Conservation (phyloP, 1,139 yeast species). For the Yamadazyma friedrichii region DNA sequence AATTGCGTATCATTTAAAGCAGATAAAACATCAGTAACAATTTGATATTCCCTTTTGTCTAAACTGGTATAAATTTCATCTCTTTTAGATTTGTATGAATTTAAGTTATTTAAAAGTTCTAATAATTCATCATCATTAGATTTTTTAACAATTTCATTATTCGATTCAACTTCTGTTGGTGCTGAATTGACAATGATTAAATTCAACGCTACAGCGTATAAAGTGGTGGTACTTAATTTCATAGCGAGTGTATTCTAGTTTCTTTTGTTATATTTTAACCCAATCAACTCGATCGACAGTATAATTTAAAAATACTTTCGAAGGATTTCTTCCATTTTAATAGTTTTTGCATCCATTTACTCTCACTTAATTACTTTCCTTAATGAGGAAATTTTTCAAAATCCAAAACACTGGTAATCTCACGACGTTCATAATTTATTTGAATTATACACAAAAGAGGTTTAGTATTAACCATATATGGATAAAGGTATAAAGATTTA, state of each 20-base stretch:
- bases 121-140: slow-evolving; percentile 20
- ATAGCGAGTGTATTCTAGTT: slow-evolving; percentile 13
- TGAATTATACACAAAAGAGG: neutral
- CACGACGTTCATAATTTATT: slow-evolving; percentile 4
- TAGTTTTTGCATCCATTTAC: slow-evolving; percentile 7
- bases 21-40: slow-evolving; percentile 43
- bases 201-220: slow-evolving; percentile 28
- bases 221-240: slow-evolving; percentile 29
- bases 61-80: slow-evolving; percentile 27
- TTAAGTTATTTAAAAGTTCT: slow-evolving; percentile 22
- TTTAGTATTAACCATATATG: neutral
- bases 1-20: slow-evolving; percentile 39
- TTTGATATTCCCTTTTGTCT: slow-evolving; percentile 31
- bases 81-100: slow-evolving; percentile 27
- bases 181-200: slow-evolving; percentile 28
- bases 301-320: neutral
- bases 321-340: slow-evolving; percentile 1
- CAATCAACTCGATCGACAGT: neutral
- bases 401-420: slow-evolving; percentile 1
- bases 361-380: slow-evolving; percentile 11
- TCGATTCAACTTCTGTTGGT: slow-evolving; percentile 19
- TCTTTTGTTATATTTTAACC: neutral
- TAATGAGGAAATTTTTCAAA: slow-evolving; percentile 10
- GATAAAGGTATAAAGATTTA: neutral
- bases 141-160: slow-evolving; percentile 6